Percentiles rank a stretch among this genome's conserved stretches.
phyloP scores from a whole-genome alignment of 176 grass and related monocot species.

The Secale cereale region DNA sequence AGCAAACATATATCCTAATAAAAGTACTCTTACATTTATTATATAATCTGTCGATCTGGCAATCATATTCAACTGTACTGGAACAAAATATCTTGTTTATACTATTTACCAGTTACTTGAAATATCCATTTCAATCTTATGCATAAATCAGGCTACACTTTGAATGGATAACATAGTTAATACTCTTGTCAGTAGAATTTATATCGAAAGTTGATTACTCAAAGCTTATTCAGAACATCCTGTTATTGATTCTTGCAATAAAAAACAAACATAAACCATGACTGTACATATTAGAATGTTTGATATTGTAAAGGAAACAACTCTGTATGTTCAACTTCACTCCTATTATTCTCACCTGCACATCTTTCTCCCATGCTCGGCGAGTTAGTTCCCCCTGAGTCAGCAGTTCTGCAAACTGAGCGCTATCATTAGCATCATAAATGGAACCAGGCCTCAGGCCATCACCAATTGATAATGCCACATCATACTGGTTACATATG shows the following conservation, averaged over 20 bases:
- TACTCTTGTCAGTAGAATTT: background rate
- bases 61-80: background rate
- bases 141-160: background rate
- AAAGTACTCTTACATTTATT: background rate
- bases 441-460: conserved; percentile 93
- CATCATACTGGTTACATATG: conserved; percentile 97
- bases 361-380: conserved; percentile 98
- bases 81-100: background rate
- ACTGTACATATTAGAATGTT: background rate
- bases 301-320: conserved; percentile 11
- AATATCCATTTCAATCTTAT: background rate
- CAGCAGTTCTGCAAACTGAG: conserved; percentile 93
- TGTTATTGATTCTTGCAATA: background rate
- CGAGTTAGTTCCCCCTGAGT: conserved; percentile 96
- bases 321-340: background rate
- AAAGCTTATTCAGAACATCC: background rate
- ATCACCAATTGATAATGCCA: conserved; percentile 91
- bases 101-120: background rate
- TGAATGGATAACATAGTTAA: background rate
- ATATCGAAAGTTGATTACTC: background rate
- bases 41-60: background rate
- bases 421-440: conserved; percentile 98
- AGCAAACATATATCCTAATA: background rate
- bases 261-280: background rate
- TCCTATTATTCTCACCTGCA: conserved; percentile 61